Evolutionary conservation across 768 basidiomycete species (phyloP).

Genomic region (Tulasnella sp.): DNA sequence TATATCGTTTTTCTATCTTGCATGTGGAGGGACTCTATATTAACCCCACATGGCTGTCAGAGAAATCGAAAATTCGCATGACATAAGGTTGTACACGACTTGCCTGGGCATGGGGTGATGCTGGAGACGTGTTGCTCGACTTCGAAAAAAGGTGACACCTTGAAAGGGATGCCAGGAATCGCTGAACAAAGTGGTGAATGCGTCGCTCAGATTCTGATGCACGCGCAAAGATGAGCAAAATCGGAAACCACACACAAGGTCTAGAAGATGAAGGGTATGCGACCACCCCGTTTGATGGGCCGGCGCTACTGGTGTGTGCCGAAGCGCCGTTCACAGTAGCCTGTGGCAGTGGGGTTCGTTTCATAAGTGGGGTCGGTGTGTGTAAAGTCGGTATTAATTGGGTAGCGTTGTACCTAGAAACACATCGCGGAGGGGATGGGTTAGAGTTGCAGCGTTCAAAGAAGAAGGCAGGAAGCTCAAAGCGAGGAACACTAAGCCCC

Average conservation of each 20-base stretch:
- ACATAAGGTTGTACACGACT: not conserved
- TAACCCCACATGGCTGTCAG: not conserved
- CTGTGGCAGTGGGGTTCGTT: not conserved
- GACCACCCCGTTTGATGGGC: constrained; percentile 9
- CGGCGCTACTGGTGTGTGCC: constrained; percentile 13
- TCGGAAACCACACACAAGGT: constrained; percentile 24
- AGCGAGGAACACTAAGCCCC: not conserved
- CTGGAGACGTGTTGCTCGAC: constrained; percentile 62
- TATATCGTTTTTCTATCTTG: constrained; percentile 36
- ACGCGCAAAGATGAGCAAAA: constrained; percentile 22
- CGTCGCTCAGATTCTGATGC: not conserved
- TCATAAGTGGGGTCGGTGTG: constrained; percentile 7
- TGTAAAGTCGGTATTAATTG: constrained; percentile 14
- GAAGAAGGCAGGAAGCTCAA: not conserved
- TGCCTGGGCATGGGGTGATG: constrained; percentile 77
- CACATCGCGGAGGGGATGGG: not conserved
- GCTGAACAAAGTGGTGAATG: not conserved
- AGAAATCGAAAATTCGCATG: not conserved
- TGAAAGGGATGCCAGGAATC: constrained; percentile 64
- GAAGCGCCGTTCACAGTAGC: not conserved
- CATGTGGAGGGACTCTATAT: constrained; percentile 3
- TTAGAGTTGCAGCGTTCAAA: constrained; percentile 8
- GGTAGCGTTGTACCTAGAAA: constrained; percentile 14
- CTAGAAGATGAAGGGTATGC: constrained; percentile 21
- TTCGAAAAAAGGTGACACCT: constrained; percentile 71